Evolutionary conservation across 495 filamentous ascomycete genomes (phyloP).

Genomic region (Penicillium silybi): DNA sequence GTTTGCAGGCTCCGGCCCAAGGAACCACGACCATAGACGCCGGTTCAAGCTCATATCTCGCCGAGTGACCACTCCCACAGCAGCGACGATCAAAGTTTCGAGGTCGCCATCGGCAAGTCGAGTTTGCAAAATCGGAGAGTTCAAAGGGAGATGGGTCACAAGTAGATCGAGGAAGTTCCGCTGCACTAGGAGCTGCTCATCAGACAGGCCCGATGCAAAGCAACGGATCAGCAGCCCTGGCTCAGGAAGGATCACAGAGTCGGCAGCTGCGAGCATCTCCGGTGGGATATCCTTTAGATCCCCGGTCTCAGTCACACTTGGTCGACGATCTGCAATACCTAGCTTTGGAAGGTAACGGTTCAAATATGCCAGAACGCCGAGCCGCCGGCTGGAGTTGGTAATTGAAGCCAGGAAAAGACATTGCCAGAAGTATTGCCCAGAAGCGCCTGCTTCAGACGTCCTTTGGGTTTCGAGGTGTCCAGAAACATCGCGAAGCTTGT

Average conservation of each 20-base stretch:
- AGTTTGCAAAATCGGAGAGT: slow-evolving; percentile 74
- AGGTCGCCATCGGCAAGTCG: slow-evolving; percentile 68
- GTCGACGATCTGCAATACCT: slow-evolving; percentile 39
- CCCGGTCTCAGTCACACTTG: slow-evolving; percentile 23
- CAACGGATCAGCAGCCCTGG: slow-evolving; percentile 86
- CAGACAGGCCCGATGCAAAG: slow-evolving; percentile 83
- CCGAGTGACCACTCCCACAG: slow-evolving; percentile 75
- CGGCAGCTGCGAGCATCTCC: slow-evolving; percentile 46
- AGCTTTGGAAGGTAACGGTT: slow-evolving; percentile 74
- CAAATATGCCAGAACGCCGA: slow-evolving; percentile 83
- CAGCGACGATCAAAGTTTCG: slow-evolving; percentile 75
- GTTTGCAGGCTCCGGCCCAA: slow-evolving; percentile 70
- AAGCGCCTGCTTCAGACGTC: slow-evolving; percentile 49
- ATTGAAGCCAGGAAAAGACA: slow-evolving; percentile 93
- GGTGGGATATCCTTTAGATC: slow-evolving; percentile 20
- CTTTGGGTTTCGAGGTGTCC: slow-evolving; percentile 42
- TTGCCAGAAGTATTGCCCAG: slow-evolving; percentile 95
- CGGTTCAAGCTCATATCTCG: slow-evolving; percentile 96
- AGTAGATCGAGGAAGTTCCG: slow-evolving; percentile 90
- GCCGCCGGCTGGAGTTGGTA: slow-evolving; percentile 75
- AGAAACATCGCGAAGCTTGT: slow-evolving; percentile 69
- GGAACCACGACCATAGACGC: slow-evolving; percentile 92
- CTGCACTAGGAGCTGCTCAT: slow-evolving; percentile 88
- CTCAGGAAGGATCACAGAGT: slow-evolving; percentile 85
- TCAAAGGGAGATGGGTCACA: slow-evolving; percentile 86